Evolutionary conservation across 768 basidiomycete species (phyloP).

Genomic region (Amanita exitialis): DNA sequence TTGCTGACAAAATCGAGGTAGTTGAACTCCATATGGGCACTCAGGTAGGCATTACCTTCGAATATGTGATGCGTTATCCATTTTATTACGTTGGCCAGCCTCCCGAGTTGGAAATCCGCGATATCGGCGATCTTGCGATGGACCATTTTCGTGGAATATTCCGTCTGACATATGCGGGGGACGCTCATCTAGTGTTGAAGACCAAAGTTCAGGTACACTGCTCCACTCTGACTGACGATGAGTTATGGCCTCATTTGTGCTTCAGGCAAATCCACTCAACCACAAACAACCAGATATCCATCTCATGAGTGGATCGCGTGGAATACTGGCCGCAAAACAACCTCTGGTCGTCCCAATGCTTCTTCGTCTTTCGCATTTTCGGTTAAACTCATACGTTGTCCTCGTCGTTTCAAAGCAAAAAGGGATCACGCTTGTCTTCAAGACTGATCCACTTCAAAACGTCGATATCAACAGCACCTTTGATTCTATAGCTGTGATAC

Average conservation of each 20-base stretch:
- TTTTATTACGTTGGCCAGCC: conserved; percentile 41
- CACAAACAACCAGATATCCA: conserved; percentile 89
- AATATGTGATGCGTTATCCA: conserved; percentile 3
- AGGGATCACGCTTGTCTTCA: conserved; percentile 98
- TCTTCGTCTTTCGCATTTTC: conserved; percentile 91
- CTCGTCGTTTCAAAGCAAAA: conserved; percentile 96
- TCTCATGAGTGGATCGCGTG: conserved; percentile 69
- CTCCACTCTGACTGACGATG: neutral
- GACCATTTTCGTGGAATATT: conserved; percentile 98
- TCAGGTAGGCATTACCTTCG: conserved; percentile 44
- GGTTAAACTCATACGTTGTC: conserved; percentile 91
- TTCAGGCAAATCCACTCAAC: conserved; percentile 87
- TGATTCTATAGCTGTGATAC: conserved; percentile 95
- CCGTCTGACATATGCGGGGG: conserved; percentile 87
- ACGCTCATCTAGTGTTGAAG: conserved; percentile 80
- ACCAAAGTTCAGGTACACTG: conserved; percentile 83
- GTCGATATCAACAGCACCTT: conserved; percentile 98
- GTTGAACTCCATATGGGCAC: conserved; percentile 99
- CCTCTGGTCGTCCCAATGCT: conserved; percentile 98
- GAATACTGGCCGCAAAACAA: conserved; percentile 90
- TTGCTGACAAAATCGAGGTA: conserved; percentile 95
- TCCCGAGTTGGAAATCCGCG: conserved; percentile 92
- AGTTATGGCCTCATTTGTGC: conserved; percentile 1
- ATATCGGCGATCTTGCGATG: conserved; percentile 92
- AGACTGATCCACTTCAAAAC: conserved; percentile 96